These are phyloP conservation scores for Asterella californica DNA, from an alignment of 225 moss, liverwort and hornwort genomes.

Conservation along the genomic window DNA sequence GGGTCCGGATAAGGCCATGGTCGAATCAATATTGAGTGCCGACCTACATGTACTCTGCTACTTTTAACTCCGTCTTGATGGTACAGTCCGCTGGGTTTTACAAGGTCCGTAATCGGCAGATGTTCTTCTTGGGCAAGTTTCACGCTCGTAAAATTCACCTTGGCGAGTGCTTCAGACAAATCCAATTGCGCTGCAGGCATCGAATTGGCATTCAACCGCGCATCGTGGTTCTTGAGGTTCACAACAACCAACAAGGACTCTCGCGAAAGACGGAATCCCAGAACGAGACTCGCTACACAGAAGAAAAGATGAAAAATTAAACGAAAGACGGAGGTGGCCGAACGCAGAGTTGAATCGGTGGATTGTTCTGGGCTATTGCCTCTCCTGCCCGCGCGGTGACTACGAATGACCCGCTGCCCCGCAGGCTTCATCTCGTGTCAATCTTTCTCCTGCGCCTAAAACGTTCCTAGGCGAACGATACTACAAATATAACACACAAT, in stretches of 20 bases:
- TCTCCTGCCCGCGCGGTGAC: conserved; percentile 46
- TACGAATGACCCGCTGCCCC: conserved; percentile 49
- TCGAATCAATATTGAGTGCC: conserved; percentile 71
- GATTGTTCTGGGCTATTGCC: conserved; percentile 45
- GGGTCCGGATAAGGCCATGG: conserved; percentile 88
- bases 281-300: conserved; percentile 53
- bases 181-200: conserved; percentile 25
- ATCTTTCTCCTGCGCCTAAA: conserved; percentile 39
- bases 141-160: conserved; percentile 23
- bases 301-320: conserved; percentile 56
- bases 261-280: conserved; percentile 70
- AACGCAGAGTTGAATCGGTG: conserved; percentile 35
- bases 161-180: conserved; percentile 17
- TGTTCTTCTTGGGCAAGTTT: conserved; percentile 28
- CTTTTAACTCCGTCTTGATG: conserved; percentile 48
- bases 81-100: conserved; percentile 26
- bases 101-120: background rate
- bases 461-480: conserved; percentile 1
- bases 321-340: conserved; percentile 43
- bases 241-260: conserved; percentile 58
- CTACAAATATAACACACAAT: conserved; percentile 21
- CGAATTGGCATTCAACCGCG: conserved; percentile 29
- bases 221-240: conserved; percentile 45
- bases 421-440: conserved; percentile 55
- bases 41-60: conserved; percentile 75